Evolutionary conservation across 2,329 filamentous ascomycete species (phyloP).

Genomic region (Trichoderma gracile): DNA sequence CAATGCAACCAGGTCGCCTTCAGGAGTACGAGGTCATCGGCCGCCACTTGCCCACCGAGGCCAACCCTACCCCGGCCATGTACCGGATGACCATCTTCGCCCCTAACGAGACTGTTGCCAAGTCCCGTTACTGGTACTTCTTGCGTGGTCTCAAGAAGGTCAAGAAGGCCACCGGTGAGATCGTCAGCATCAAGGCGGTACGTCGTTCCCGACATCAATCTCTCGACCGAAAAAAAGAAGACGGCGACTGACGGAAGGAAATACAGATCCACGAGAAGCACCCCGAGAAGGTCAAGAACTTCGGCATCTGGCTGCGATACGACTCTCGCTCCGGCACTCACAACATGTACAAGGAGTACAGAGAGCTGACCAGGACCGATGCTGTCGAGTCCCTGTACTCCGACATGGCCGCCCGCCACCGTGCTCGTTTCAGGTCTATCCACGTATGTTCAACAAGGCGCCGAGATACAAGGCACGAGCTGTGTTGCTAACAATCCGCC

Average conservation of each 20-base stretch:
- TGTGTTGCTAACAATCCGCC: slow-evolving; percentile 24
- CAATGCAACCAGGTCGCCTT: slow-evolving; percentile 77
- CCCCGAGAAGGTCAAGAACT: slow-evolving; percentile 99
- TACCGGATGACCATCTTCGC: slow-evolving; percentile 99
- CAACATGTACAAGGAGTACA: slow-evolving; percentile 99
- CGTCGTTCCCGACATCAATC: slow-evolving; percentile 25
- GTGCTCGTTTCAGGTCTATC: slow-evolving; percentile 92
- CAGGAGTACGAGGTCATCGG: slow-evolving; percentile 99
- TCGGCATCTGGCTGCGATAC: slow-evolving; percentile 99
- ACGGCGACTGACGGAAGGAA: slow-evolving; percentile 25
- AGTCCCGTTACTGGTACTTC: slow-evolving; percentile 99
- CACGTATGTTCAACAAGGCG: slow-evolving; percentile 69
- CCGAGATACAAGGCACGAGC: slow-evolving; percentile 5
- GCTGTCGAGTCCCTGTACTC: slow-evolving; percentile 97
- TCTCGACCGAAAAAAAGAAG: not conserved
- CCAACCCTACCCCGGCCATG: slow-evolving; percentile 95
- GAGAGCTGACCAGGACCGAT: slow-evolving; percentile 94
- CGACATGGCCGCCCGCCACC: slow-evolving; percentile 99
- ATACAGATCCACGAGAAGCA: slow-evolving; percentile 94
- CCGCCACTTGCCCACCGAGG: slow-evolving; percentile 96
- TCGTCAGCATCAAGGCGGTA: slow-evolving; percentile 95
- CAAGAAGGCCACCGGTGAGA: slow-evolving; percentile 99
- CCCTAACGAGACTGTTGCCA: slow-evolving; percentile 95
- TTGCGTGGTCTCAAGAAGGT: slow-evolving; percentile 98
- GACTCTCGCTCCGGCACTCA: slow-evolving; percentile 99